These are phyloP conservation scores for Delitschia confertaspora DNA, from an alignment of 495 filamentous ascomycete genomes.

Conservation along the genomic window DNA sequence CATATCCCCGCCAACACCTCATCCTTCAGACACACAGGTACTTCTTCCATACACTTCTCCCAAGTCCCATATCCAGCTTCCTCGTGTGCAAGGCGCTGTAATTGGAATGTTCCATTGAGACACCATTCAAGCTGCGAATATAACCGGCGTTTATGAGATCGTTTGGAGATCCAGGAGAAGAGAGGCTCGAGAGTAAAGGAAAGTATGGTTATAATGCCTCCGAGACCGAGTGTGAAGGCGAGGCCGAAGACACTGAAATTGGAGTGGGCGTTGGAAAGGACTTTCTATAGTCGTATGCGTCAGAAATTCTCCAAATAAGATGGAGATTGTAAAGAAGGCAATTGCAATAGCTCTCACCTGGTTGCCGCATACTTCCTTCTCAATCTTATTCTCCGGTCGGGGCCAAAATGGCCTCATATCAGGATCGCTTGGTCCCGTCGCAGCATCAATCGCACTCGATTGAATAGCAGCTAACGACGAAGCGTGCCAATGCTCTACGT, in stretches of 20 bases:
- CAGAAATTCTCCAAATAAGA: not conserved
- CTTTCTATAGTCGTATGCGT: constrained; percentile 1
- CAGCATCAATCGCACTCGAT: not conserved
- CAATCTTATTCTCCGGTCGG: not conserved
- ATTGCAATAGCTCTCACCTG: no score
- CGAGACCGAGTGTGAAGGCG: constrained; percentile 1
- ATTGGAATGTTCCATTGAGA: constrained; percentile 2
- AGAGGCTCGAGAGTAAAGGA: not conserved
- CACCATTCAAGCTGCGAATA: constrained; percentile 5
- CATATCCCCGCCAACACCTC: no score
- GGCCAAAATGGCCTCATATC: not conserved
- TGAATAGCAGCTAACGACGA: constrained; percentile 1
- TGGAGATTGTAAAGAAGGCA: no score
- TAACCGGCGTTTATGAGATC: no score
- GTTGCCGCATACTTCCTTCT: constrained; percentile 3
- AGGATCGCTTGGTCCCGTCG: not conserved
- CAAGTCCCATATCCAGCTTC: not conserved
- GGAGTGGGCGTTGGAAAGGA: constrained; percentile 1
- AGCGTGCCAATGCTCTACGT: constrained; percentile 1
- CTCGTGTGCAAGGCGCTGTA: constrained; percentile 3
- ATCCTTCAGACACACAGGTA: not conserved
- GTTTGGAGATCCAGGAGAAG: no score
- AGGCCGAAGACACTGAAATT: constrained; percentile 8
- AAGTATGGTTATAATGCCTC: not conserved
- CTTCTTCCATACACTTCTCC: not conserved